A percentile compares a stretch with the other conserved stretches of the same genome.
Evolutionary conservation across 1,284 basidiomycete species (phyloP).

Genomic region (Cutaneotrichosporon cutaneum): DNA sequence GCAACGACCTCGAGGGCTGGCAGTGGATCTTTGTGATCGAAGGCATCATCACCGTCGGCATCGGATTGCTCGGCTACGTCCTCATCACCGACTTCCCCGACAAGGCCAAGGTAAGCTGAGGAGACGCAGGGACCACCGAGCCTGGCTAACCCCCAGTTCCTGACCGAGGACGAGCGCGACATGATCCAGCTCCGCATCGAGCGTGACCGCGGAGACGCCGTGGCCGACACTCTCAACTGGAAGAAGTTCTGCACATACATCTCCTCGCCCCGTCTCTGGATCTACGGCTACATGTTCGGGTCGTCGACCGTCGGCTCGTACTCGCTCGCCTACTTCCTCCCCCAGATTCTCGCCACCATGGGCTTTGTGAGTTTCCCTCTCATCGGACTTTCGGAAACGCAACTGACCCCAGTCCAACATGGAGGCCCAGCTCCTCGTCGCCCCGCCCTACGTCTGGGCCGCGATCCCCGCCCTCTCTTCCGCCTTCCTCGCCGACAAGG

Average conservation of each 20-base stretch:
- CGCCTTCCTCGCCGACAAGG: conserved; percentile 50
- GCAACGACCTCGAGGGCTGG: too few species aligned
- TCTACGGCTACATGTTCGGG: conserved; percentile 52
- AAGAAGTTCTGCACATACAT: conserved; percentile 44
- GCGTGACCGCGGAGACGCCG: conserved; percentile 45
- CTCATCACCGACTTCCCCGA: too few species aligned
- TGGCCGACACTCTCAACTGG: conserved; percentile 49
- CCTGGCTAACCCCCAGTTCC: conserved; percentile 6
- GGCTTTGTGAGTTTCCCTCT: too few species aligned
- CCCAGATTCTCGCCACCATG: conserved; percentile 51
- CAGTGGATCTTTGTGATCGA: too few species aligned
- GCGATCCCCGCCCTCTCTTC: conserved; percentile 45
- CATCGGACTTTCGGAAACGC: too few species aligned
- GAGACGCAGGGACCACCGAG: too few species aligned
- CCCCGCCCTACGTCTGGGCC: conserved; percentile 29
- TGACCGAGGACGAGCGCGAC: conserved; percentile 13
- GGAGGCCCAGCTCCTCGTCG: conserved; percentile 43
- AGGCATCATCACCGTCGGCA: too few species aligned
- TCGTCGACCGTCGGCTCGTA: conserved; percentile 25
- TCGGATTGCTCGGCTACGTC: too few species aligned
- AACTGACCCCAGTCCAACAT: too few species aligned
- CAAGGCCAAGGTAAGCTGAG: too few species aligned
- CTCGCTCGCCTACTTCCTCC: conserved; percentile 49
- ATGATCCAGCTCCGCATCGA: conserved; percentile 16
- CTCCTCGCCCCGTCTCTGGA: conserved; percentile 53